phyloP scores from a whole-genome alignment of 2,329 filamentous ascomycete species.

The Fusarium compactum region DNA sequence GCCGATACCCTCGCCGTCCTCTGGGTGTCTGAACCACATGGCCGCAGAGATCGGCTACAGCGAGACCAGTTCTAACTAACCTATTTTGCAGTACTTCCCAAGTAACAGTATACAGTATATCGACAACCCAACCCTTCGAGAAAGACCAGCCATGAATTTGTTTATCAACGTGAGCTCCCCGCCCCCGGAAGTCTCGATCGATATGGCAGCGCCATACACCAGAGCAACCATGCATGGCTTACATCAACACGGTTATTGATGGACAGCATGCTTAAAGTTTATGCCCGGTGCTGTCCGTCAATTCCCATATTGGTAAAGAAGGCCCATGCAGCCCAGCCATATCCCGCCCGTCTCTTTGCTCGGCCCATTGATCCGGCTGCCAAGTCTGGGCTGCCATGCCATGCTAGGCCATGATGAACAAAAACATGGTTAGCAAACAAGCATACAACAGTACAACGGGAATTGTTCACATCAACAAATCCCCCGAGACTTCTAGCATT shows the following conservation, averaged over 20 bases:
- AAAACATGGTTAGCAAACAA: constrained; percentile 14
- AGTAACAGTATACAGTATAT: constrained; percentile 6
- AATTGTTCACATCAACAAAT: constrained; percentile 27
- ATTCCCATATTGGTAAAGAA: constrained; percentile 28
- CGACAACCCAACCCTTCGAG: constrained; percentile 2
- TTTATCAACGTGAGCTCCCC: constrained; percentile 10
- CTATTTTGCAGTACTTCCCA: neutral
- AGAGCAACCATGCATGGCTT: constrained; percentile 34
- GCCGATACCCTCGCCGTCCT: constrained; percentile 18
- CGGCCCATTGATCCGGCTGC: constrained; percentile 44
- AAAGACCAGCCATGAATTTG: constrained; percentile 15
- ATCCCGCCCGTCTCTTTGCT: constrained; percentile 35
- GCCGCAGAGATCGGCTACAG: constrained; percentile 17
- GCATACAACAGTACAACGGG: constrained; percentile 34
- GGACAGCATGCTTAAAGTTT: constrained; percentile 9
- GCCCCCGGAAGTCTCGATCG: constrained; percentile 18
- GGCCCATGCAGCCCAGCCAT: constrained; percentile 18
- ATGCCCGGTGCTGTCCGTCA: constrained; percentile 25
- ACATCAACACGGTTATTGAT: constrained; percentile 17
- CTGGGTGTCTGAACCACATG: constrained; percentile 31
- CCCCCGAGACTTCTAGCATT: constrained; percentile 29
- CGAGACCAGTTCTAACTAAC: constrained; percentile 21
- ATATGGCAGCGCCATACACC: constrained; percentile 19
- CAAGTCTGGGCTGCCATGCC: constrained; percentile 35
- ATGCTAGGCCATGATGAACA: constrained; percentile 17